Percentiles rank a stretch among this genome's conserved stretches.
Conservation (phyloP, 495 filamentous ascomycete genomes). For the Penicillium alfredii region DNA sequence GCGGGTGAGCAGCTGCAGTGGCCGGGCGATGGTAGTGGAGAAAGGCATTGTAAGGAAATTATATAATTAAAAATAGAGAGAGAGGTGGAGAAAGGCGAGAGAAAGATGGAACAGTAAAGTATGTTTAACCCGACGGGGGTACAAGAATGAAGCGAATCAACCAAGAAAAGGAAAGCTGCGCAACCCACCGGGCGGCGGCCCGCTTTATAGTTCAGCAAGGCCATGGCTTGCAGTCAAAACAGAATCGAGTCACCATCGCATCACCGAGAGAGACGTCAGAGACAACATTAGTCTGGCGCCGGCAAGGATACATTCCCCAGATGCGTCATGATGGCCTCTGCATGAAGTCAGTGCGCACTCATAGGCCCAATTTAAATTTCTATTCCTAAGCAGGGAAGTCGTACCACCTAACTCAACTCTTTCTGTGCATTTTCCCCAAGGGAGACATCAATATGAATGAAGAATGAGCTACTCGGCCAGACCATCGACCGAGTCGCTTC, state of each 20-base stretch:
- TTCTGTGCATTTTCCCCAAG: too few relatives aligned
- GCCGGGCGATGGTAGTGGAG: conserved; percentile 27
- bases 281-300: too few relatives aligned
- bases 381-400: neutral
- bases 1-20: conserved; percentile 32
- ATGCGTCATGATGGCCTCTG: conserved; percentile 31
- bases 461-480: too few relatives aligned
- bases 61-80: neutral
- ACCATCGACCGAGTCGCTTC: too few relatives aligned
- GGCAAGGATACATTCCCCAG: too few relatives aligned
- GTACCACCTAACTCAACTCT: neutral
- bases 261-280: too few relatives aligned
- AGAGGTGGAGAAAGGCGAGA: neutral
- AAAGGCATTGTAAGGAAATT: conserved; percentile 21
- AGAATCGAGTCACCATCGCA: too few relatives aligned
- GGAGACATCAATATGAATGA: too few relatives aligned
- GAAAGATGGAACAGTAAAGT: neutral
- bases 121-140: too few relatives aligned
- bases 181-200: too few relatives aligned
- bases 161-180: neutral
- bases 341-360: conserved; percentile 18
- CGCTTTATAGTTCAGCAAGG: too few relatives aligned
- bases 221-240: too few relatives aligned
- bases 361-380: conserved; percentile 1
- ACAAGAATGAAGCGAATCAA: conserved; percentile 3